These are phyloP conservation scores for Aleurites moluccanus DNA, from an alignment of 441 rosid species.

Conservation along the genomic window DNA sequence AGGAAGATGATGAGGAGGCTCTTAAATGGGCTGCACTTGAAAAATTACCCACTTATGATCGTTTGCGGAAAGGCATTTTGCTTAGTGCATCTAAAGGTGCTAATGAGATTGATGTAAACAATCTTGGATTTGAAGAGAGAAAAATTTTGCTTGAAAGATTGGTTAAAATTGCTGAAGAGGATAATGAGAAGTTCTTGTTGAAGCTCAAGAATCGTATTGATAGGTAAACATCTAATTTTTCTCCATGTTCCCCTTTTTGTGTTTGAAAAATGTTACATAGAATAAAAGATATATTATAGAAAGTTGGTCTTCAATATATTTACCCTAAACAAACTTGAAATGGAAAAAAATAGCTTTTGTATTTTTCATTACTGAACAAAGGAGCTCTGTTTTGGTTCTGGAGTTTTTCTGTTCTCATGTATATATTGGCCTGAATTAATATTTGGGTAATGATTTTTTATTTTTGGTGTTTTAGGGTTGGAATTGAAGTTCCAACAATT, in stretches of 20 bases:
- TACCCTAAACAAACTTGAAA: background rate
- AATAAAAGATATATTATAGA: background rate
- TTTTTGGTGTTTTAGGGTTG: slow-evolving; percentile 40
- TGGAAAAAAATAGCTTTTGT: background rate
- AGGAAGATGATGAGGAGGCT: slow-evolving; percentile 71
- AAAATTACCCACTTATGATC: slow-evolving; percentile 63
- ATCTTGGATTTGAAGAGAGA: slow-evolving; percentile 53
- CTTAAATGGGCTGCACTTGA: slow-evolving; percentile 72
- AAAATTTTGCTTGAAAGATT: slow-evolving; percentile 50
- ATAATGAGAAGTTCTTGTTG: slow-evolving; percentile 61
- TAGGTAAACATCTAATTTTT: slow-evolving; percentile 32
- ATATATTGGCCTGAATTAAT: background rate
- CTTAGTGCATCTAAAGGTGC: slow-evolving; percentile 36
- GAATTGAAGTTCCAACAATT: slow-evolving; percentile 59
- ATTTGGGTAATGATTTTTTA: background rate
- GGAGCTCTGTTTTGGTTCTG: background rate
- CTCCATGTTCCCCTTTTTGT: background rate
- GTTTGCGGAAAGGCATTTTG: slow-evolving; percentile 64
- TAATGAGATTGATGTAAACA: slow-evolving; percentile 44
- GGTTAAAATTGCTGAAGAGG: slow-evolving; percentile 59
- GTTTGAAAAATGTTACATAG: background rate
- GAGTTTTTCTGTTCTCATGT: background rate
- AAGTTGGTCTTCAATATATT: background rate
- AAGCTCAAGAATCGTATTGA: slow-evolving; percentile 68
- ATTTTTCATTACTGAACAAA: background rate